Evolutionary conservation across 164 flowering plant genomes (phyloP).

Genomic region (Vitis rupestris): DNA sequence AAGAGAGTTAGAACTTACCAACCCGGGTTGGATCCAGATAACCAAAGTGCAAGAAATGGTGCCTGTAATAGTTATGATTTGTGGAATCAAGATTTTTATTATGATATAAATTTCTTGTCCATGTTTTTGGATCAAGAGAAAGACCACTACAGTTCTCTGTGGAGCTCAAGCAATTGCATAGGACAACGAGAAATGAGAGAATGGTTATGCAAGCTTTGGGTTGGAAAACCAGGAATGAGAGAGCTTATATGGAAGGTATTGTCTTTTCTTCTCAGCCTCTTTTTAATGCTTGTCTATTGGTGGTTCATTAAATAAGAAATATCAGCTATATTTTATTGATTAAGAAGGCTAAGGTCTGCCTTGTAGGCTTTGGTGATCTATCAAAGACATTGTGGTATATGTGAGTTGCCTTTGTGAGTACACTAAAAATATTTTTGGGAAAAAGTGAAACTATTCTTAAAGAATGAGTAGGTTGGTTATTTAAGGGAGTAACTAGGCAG

Average conservation of each 20-base stretch:
- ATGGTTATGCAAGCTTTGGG: slow-evolving; percentile 93
- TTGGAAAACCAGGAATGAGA: slow-evolving; percentile 64
- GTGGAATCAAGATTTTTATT: slow-evolving; percentile 42
- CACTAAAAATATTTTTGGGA: background rate
- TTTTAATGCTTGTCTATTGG: background rate
- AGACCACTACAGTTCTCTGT: slow-evolving; percentile 77
- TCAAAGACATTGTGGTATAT: background rate
- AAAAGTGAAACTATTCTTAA: background rate
- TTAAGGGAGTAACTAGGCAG: background rate
- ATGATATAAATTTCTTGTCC: slow-evolving; percentile 66
- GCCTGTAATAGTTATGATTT: slow-evolving; percentile 20
- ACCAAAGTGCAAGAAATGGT: slow-evolving; percentile 26
- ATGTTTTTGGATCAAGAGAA: slow-evolving; percentile 70
- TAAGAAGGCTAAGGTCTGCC: background rate
- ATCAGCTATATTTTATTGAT: background rate
- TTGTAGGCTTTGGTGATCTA: background rate
- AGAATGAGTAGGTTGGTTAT: background rate
- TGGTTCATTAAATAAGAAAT: background rate
- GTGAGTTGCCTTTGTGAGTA: background rate
- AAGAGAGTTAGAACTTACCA: slow-evolving; percentile 49
- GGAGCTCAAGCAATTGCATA: slow-evolving; percentile 79
- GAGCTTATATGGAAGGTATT: slow-evolving; percentile 92
- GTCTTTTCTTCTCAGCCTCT: background rate
- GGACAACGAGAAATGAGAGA: slow-evolving; percentile 89
- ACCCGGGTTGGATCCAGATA: slow-evolving; percentile 14